Percentiles rank a stretch among this genome's conserved stretches.
These are phyloP conservation scores for Aspergillus haitiensis DNA, from an alignment of 495 filamentous ascomycete genomes.

Conservation along the genomic window DNA sequence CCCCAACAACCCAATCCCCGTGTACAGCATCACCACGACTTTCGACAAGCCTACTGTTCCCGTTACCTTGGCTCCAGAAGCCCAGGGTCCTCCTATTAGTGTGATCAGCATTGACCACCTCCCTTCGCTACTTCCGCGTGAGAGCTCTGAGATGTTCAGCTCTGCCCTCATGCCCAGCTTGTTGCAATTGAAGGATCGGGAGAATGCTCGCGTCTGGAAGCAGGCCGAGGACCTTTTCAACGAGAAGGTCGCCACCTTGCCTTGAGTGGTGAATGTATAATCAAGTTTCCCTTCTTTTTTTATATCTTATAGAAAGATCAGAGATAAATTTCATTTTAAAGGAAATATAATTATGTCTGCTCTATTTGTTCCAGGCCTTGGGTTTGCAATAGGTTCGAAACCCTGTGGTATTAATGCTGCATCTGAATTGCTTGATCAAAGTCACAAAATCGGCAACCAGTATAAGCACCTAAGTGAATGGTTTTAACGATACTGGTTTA, in stretches of 20 bases:
- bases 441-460: too few relatives aligned
- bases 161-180: slow-evolving; percentile 75
- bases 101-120: slow-evolving; percentile 92
- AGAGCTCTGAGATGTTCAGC: slow-evolving; percentile 86
- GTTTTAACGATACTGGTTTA: too few relatives aligned
- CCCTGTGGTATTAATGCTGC: too few relatives aligned
- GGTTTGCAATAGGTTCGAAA: too few relatives aligned
- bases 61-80: slow-evolving; percentile 52
- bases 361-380: too few relatives aligned
- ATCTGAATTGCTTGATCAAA: too few relatives aligned
- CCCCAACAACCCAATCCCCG: slow-evolving; percentile 75
- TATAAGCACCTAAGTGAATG: too few relatives aligned
- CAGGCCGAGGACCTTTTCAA: slow-evolving; percentile 81
- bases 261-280: slow-evolving; percentile 29
- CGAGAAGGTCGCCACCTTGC: slow-evolving; percentile 77
- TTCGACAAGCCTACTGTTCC: slow-evolving; percentile 83
- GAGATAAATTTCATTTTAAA: too few relatives aligned
- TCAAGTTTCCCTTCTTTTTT: background rate
- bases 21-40: slow-evolving; percentile 79
- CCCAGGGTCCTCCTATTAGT: slow-evolving; percentile 59
- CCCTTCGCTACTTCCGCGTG: slow-evolving; percentile 80
- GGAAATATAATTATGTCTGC: too few relatives aligned
- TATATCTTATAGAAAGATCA: too few relatives aligned
- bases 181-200: slow-evolving; percentile 72
- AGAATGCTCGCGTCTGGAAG: slow-evolving; percentile 73